Evolutionary conservation across 2,329 filamentous ascomycete genomes (phyloP).

Genomic region (Pyrenophora teres): DNA sequence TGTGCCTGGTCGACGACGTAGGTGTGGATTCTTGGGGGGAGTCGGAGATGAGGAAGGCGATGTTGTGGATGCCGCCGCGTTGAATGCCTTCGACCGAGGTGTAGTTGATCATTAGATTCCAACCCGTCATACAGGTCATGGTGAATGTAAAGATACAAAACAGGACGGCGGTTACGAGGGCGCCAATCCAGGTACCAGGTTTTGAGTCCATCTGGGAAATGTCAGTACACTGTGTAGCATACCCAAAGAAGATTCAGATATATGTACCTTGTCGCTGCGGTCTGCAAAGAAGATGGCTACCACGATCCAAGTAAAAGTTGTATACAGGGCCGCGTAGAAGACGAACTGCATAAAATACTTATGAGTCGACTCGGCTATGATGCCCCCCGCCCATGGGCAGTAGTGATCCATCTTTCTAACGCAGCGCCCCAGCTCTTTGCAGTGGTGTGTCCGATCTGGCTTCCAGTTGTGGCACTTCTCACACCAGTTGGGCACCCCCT

Average conservation of each 20-base stretch:
- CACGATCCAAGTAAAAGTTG: constrained; percentile 65
- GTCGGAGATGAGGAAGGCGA: constrained; percentile 66
- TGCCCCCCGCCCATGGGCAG: constrained; percentile 94
- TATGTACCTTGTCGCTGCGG: constrained; percentile 53
- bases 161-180: constrained; percentile 68
- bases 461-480: constrained; percentile 85
- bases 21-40: constrained; percentile 10
- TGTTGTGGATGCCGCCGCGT: constrained; percentile 65
- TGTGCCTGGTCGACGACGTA: constrained; percentile 4
- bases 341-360: constrained; percentile 94
- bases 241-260: no score
- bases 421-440: constrained; percentile 78
- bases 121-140: constrained; percentile 75
- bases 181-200: constrained; percentile 61
- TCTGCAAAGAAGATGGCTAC: constrained; percentile 67
- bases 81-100: constrained; percentile 82
- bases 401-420: constrained; percentile 93
- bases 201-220: constrained; percentile 21
- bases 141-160: constrained; percentile 80
- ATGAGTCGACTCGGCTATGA: constrained; percentile 82
- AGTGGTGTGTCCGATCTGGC: constrained; percentile 85
- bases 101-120: constrained; percentile 72
- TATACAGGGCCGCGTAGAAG: constrained; percentile 72
- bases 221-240: not conserved
- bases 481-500: constrained; percentile 85